These are phyloP conservation scores for Aspergillus carbonarius DNA, from an alignment of 2,329 filamentous ascomycete species.

Conservation along the genomic window DNA sequence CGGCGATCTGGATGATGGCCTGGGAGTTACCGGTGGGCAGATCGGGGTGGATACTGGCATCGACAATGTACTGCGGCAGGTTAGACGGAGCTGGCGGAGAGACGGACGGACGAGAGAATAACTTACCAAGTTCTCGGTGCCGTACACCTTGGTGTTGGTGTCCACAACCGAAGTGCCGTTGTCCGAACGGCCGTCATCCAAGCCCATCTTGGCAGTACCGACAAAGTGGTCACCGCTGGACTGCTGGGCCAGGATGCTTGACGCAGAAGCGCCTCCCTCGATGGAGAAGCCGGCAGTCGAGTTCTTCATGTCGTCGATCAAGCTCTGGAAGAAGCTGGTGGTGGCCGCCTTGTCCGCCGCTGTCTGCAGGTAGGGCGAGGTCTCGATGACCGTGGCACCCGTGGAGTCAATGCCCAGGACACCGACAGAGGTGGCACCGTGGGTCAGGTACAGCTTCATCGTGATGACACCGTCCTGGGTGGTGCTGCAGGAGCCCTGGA, in stretches of 20 bases:
- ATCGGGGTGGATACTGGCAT: conserved; percentile 68
- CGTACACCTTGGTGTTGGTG: conserved; percentile 62
- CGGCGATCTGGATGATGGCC: conserved; percentile 62
- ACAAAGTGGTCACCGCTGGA: conserved; percentile 49
- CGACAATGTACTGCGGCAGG: conserved; percentile 55
- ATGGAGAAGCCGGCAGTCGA: conserved; percentile 17
- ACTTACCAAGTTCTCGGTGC: conserved; percentile 60
- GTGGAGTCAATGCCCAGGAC: conserved; percentile 16
- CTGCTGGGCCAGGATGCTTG: conserved; percentile 28
- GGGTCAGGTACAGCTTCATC: conserved; percentile 23
- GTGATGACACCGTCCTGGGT: conserved; percentile 14
- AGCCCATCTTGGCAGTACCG: conserved; percentile 62
- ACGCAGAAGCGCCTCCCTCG: conserved; percentile 8
- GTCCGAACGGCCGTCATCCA: conserved; percentile 52
- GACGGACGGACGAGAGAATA: neutral
- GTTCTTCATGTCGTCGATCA: conserved; percentile 16
- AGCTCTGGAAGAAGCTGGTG: conserved; percentile 13
- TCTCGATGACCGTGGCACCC: conserved; percentile 16
- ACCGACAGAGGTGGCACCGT: conserved; percentile 21
- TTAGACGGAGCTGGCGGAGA: neutral
- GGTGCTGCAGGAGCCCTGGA: conserved; percentile 21
- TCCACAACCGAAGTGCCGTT: conserved; percentile 63
- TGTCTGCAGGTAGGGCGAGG: conserved; percentile 17
- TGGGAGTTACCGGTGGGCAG: conserved; percentile 67
- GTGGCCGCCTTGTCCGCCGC: conserved; percentile 15